A percentile compares a stretch with the other conserved stretches of the same genome.
Conservation (phyloP, 805 yeast genomes). For the Ascoidea asiatica region DNA sequence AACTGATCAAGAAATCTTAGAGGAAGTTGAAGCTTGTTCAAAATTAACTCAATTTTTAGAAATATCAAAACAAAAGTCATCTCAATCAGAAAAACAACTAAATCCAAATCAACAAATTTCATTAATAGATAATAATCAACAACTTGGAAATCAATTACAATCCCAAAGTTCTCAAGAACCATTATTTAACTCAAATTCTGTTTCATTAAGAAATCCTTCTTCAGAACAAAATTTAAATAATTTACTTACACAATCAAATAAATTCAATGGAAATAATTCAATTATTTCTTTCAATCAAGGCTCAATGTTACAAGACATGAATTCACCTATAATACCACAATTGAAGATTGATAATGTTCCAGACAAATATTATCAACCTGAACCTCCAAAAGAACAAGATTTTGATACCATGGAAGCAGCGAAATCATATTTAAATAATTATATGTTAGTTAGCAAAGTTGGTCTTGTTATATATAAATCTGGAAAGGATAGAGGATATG, state of each 20-base stretch:
- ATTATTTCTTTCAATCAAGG: too few relatives aligned
- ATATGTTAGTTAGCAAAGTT: conserved; percentile 5
- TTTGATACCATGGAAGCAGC: conserved; percentile 9
- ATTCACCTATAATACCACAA: too few relatives aligned
- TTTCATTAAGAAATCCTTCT: too few relatives aligned
- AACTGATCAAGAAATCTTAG: conserved; percentile 1
- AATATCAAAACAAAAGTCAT: background rate
- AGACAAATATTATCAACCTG: background rate
- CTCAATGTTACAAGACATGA: too few relatives aligned
- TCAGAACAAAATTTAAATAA: too few relatives aligned
- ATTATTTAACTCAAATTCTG: too few relatives aligned
- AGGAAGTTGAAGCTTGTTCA: conserved; percentile 1
- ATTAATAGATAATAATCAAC: too few relatives aligned
- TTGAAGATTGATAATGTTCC: background rate
- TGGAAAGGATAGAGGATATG: conserved; percentile 11
- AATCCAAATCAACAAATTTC: background rate
- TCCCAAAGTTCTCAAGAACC: too few relatives aligned
- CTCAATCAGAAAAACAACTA: background rate
- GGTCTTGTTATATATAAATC: conserved; percentile 11
- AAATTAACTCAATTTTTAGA: conserved; percentile 2
- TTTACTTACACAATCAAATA: too few relatives aligned
- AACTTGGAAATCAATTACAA: too few relatives aligned
- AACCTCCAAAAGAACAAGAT: conserved; percentile 8
- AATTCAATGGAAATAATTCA: too few relatives aligned
- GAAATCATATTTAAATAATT: conserved; percentile 7